Evolutionary conservation across 2,329 filamentous ascomycete species (phyloP), one percentile per base, ranked within the genome.

Genomic region (Tolypocladium cylindrosporum): DNA sequence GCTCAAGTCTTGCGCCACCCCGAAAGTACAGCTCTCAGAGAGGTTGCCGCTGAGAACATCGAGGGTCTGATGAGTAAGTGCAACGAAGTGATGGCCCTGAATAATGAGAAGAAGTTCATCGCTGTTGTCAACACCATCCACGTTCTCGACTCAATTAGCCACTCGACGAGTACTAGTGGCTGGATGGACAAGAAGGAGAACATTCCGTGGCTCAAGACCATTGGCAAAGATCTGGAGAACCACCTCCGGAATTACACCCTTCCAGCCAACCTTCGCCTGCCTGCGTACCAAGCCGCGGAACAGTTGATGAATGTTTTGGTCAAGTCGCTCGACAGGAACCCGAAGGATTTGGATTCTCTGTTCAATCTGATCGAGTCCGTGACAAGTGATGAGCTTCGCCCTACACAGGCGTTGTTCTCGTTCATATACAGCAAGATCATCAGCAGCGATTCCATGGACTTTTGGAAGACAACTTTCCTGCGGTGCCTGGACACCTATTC

Each of bases 351-450:
- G 24, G 91, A 97, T 65, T 85, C 89, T 62, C 81, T 99, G 45
- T 94, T 97, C 65, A 85, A 86, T 60, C 74, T 97, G 34, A 84
- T 97, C 43, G 90, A 96, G 63, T 86, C 87, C 0, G 84, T 96
- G 56, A 96, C 93, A 13, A 82, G 86, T 0, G 89, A 91, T 54
- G 88, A 96, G 62, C 80, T 99, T 67, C 91, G 91, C 62, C 77
- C 82, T 9, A 90, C 88, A 2, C 86, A 93, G 45, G 79, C 82
- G 0, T 78, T 99, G 55, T 88, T 89, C 61, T 81, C 86, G 7
- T 95, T 93, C 73, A 88, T 99, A 50, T 97, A 96, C 74, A 78
- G 84, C 14, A 79, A 89, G 60, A 88, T 99, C 68, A 91, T 99
- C 61, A 88, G 83, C 64, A 95, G 83, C 69, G 84, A 91, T 37